Conservation (phyloP, 176 grass and related monocot species). For the Rhynchospora breviuscula region DNA sequence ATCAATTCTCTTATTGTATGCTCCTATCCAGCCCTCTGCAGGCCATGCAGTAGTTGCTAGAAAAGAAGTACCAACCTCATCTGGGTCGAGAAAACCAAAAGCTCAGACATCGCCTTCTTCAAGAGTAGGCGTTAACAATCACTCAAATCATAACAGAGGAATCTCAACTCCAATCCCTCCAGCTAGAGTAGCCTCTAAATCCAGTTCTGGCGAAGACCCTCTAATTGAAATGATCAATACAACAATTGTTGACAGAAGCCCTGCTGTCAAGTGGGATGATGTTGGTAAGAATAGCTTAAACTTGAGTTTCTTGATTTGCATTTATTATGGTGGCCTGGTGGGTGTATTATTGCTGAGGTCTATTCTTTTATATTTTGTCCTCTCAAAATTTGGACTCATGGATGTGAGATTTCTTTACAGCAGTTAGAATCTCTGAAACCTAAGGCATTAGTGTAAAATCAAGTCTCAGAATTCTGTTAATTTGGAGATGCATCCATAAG, state of each 20-base stretch:
- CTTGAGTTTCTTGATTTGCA: neutral
- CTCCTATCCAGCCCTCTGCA: neutral
- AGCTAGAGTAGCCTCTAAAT: neutral
- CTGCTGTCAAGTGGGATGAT: slow-evolving; percentile 87
- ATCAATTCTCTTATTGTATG: neutral
- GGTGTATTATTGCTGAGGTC: neutral
- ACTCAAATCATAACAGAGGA: neutral
- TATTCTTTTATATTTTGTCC: neutral
- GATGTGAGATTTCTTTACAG: neutral
- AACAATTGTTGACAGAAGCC: slow-evolving; percentile 87
- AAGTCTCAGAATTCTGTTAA: neutral
- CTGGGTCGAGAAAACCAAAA: slow-evolving; percentile 13
- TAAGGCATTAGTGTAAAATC: neutral
- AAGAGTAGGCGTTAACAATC: slow-evolving; percentile 5
- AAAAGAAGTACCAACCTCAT: slow-evolving; percentile 11
- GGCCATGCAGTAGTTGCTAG: neutral
- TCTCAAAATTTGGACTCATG: neutral
- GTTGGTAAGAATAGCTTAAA: slow-evolving; percentile 54
- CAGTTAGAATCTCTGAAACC: neutral
- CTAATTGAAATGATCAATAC: slow-evolving; percentile 96
- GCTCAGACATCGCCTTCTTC: neutral
- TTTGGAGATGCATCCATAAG: neutral
- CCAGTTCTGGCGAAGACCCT: slow-evolving; percentile 33
- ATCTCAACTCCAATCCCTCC: slow-evolving; percentile 16
- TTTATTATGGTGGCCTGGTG: neutral